Conservation (phyloP, 1,139 yeast species). For the Diutina mesorugosa region DNA sequence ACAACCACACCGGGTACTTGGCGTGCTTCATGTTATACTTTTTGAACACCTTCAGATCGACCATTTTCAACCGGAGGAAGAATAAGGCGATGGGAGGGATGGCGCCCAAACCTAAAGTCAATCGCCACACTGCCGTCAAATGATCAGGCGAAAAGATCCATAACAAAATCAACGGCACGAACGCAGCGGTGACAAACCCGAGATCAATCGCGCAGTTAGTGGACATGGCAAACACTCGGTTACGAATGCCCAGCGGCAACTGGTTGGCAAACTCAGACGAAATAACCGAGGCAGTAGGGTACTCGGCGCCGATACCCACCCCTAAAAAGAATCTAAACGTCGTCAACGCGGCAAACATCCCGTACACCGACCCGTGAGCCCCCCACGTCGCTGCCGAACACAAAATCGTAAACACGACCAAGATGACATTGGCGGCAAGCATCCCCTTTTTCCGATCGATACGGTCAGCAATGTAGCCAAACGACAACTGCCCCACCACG, state of each 20-base stretch:
- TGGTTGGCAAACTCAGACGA: conserved; percentile 84
- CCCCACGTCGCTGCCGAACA: conserved; percentile 73
- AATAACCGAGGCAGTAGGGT: conserved; percentile 88
- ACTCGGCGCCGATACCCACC: conserved; percentile 79
- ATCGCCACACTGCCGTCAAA: conserved; percentile 79
- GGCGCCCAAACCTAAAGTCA: conserved; percentile 88
- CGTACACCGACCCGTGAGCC: conserved; percentile 33
- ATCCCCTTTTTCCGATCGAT: conserved; percentile 71
- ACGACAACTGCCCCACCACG: conserved; percentile 71
- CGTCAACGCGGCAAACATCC: conserved; percentile 72
- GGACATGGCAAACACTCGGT: conserved; percentile 81
- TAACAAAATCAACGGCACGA: conserved; percentile 74
- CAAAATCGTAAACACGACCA: conserved; percentile 57
- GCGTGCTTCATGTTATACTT: conserved; percentile 59
- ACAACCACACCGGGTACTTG: conserved; percentile 47
- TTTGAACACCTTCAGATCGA: conserved; percentile 58
- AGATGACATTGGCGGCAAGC: conserved; percentile 59
- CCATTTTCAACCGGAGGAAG: conserved; percentile 61
- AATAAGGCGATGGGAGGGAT: conserved; percentile 73
- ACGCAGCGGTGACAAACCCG: conserved; percentile 76
- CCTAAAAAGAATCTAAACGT: conserved; percentile 81
- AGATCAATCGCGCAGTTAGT: conserved; percentile 80
- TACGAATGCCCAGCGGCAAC: conserved; percentile 71
- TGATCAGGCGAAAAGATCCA: conserved; percentile 70
- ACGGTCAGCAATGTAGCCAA: conserved; percentile 72